Conservation (phyloP, 192 early-diverging fungal species). For the Geranomyces variabilis region DNA sequence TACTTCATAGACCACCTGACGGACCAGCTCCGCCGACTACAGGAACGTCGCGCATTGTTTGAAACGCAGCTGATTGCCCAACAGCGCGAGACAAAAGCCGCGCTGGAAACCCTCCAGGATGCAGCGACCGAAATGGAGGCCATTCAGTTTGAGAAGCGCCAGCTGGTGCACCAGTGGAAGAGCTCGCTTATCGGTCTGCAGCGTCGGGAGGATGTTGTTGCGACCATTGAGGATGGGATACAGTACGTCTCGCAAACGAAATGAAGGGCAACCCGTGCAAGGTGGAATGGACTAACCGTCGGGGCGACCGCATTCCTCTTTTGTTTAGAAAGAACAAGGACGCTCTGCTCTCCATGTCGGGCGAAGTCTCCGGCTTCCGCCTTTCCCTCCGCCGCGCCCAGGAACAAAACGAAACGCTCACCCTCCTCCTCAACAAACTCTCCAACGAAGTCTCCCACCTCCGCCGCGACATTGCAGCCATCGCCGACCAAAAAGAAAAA, state of each 20-base stretch:
- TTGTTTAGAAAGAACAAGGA: conserved; percentile 53
- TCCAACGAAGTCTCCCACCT: conserved; percentile 53
- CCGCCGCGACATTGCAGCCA: conserved; percentile 48
- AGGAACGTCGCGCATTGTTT: conserved; percentile 57
- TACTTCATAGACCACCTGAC: conserved; percentile 64
- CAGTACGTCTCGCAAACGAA: conserved; percentile 32
- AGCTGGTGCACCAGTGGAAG: conserved; percentile 67
- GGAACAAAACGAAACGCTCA: conserved; percentile 59
- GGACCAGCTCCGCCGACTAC: conserved; percentile 55
- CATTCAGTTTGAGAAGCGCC: conserved; percentile 66
- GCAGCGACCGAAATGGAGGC: conserved; percentile 68
- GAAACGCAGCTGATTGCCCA: conserved; percentile 60
- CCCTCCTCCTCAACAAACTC: conserved; percentile 55
- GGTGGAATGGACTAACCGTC: neutral
- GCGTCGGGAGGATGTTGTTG: conserved; percentile 55
- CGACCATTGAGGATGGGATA: conserved; percentile 48
- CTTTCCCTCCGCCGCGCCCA: conserved; percentile 46
- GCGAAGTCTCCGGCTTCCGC: conserved; percentile 56
- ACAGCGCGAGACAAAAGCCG: conserved; percentile 60
- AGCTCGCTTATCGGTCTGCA: conserved; percentile 58
- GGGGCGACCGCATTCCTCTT: neutral
- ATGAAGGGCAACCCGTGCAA: neutral
- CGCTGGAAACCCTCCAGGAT: conserved; percentile 60
- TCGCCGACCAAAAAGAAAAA: conserved; percentile 53
- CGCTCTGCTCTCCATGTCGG: conserved; percentile 43